Evolutionary conservation across 1,284 basidiomycete genomes (phyloP).

Genomic region (Polyporus tsugae): DNA sequence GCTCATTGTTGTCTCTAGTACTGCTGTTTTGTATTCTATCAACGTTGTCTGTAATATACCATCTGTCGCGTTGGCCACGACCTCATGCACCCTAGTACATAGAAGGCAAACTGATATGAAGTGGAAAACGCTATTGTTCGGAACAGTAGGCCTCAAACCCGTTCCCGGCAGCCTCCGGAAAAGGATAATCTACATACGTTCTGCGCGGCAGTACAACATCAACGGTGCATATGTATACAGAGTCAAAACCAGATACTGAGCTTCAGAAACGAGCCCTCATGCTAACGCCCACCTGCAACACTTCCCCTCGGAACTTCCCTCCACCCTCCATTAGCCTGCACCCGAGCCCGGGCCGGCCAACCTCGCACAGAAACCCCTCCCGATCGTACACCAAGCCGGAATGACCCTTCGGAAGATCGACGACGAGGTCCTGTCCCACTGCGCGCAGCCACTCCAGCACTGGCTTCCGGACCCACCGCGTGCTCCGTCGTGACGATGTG

Average conservation of each 20-base stretch:
- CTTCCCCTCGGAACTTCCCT: background rate
- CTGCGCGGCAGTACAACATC: background rate
- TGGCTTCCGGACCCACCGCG: background rate
- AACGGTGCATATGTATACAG: too few species aligned
- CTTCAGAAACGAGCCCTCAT: background rate
- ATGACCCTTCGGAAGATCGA: background rate
- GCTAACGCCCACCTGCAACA: background rate
- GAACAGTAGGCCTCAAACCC: background rate
- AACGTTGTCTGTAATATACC: too few species aligned
- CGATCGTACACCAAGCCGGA: background rate
- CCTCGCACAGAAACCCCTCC: background rate
- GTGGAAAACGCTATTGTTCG: background rate
- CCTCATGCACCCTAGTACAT: too few species aligned
- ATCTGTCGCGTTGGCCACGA: too few species aligned
- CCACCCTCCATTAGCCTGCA: background rate
- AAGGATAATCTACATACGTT: background rate
- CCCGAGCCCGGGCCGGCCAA: background rate
- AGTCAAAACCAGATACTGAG: background rate
- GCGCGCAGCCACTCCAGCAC: background rate
- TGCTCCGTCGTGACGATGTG: background rate
- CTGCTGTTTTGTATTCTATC: too few species aligned
- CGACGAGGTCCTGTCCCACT: background rate
- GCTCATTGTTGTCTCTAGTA: too few species aligned
- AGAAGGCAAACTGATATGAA: too few species aligned
- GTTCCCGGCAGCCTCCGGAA: background rate